These are phyloP conservation scores for Synchytrium microbalum DNA, from an alignment of 371 early-diverging fungal genomes.

Conservation along the genomic window DNA sequence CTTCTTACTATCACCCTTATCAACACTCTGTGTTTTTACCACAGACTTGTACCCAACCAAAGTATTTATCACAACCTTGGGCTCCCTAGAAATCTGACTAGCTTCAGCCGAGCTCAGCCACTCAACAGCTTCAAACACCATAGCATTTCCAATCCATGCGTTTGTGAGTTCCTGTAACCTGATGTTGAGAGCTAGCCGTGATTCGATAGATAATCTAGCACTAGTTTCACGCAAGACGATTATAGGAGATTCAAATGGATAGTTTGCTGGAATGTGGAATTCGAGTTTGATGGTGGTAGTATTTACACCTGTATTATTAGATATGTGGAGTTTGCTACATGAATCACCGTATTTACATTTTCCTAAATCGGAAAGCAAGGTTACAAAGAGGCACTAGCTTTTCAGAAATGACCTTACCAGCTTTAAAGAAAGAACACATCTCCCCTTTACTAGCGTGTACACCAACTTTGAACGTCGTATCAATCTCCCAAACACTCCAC, in stretches of 20 bases:
- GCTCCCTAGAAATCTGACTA: neutral
- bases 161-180: neutral
- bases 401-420: neutral
- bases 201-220: neutral
- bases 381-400: neutral
- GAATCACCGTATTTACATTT: slow-evolving; percentile 4
- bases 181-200: neutral
- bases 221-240: neutral
- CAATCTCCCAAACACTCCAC: slow-evolving; percentile 1
- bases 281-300: neutral
- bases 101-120: neutral
- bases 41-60: neutral
- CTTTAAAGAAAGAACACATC: slow-evolving; percentile 9
- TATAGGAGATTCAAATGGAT: neutral
- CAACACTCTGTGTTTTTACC: too few species aligned
- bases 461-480: slow-evolving; percentile 7
- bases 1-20: neutral
- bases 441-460: slow-evolving; percentile 6
- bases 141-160: neutral
- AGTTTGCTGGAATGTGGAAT: neutral
- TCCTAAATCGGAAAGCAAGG: slow-evolving; percentile 7
- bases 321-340: slow-evolving; percentile 7
- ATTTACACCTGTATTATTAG: neutral
- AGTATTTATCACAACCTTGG: neutral
- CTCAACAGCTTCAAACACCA: neutral